Percentiles rank a stretch among this genome's conserved stretches.
Evolutionary conservation across 2,329 filamentous ascomycete genomes (phyloP).

Genomic region (Rhexocercosporidium sp.): DNA sequence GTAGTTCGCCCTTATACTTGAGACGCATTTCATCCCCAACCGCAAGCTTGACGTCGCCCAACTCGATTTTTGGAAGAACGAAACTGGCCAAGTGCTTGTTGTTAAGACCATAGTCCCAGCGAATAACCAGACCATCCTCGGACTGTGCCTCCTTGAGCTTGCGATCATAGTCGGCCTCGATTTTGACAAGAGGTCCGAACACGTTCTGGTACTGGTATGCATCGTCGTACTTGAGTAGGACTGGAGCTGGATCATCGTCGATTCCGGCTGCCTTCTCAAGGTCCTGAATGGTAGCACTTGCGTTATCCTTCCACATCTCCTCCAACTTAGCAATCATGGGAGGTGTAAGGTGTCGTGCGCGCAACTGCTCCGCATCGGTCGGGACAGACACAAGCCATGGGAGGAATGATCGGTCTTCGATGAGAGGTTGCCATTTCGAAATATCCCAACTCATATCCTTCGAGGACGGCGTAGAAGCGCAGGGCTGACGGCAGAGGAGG

Average conservation of each 20-base stretch:
- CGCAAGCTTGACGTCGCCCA: slow-evolving; percentile 96
- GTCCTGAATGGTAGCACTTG: slow-evolving; percentile 84
- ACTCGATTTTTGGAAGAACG: slow-evolving; percentile 93
- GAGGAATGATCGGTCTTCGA: slow-evolving; percentile 94
- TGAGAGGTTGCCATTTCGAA: slow-evolving; percentile 95
- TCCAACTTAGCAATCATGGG: slow-evolving; percentile 96
- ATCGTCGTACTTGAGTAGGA: slow-evolving; percentile 93
- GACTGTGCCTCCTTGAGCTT: slow-evolving; percentile 98
- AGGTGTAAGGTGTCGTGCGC: slow-evolving; percentile 88
- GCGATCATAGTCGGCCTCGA: slow-evolving; percentile 98
- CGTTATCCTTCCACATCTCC: slow-evolving; percentile 98
- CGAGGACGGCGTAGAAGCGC: slow-evolving; percentile 89
- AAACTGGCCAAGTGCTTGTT: slow-evolving; percentile 98
- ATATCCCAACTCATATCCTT: slow-evolving; percentile 99
- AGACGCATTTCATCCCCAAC: slow-evolving; percentile 98
- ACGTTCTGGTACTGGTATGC: slow-evolving; percentile 99
- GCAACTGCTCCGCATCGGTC: slow-evolving; percentile 93
- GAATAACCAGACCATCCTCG: slow-evolving; percentile 91
- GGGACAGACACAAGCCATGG: slow-evolving; percentile 90
- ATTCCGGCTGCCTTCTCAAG: slow-evolving; percentile 89
- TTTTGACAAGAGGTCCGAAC: slow-evolving; percentile 96
- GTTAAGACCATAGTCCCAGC: slow-evolving; percentile 94
- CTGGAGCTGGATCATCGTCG: slow-evolving; percentile 93
- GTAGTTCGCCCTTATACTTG: slow-evolving; percentile 93
- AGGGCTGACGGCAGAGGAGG: slow-evolving; percentile 93